Base-by-base conservation (phyloP, 2,329 filamentous ascomycete genomes). In the Aspergillus calidoustus region DNA sequence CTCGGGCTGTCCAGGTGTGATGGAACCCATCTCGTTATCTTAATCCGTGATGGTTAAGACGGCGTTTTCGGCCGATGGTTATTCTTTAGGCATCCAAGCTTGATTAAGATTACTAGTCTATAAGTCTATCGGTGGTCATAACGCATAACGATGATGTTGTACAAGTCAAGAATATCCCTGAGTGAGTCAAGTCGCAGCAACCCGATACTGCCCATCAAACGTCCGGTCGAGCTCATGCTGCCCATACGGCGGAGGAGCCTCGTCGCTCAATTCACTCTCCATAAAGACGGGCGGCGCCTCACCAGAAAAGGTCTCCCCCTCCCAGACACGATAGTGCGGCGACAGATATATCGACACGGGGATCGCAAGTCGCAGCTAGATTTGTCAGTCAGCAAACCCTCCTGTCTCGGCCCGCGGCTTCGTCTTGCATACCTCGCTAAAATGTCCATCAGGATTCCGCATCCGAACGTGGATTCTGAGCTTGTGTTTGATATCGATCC, bases 371-470 rank as follows among this genome's bases (percentile, higher is more conserved):
- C 54, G 44, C 15, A 57, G 19, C 54, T 54, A 31, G 30, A 28
- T 47, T 17, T 3, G 43, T 46, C 22, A 46, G 43, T 19, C 17
- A 54, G 51, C 19, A 22, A 17, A 47, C 7, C 19, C 46, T 3
- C 46, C 3, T 3, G 2, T 17, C 7, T 28, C 22, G 22, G 46
- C 13, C 34, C 34, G 34, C 34, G 34, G 34, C 1, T 3, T 5
- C 15, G 34, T 15, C 17, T 41, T 30, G 9, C 52, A 7, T 46
- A 54, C 52, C 25, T 57, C 54, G 46, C 54, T 57, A 15, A 22
- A 4, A 25, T 57, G 54, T 5, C 54, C 44, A 25, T 50, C 46
- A 28, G 54, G 54, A 31, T 57, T 57, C n/a, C 49, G 54, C 54
- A 57, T 57, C 44, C 54, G 54, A 23, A 46, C 54, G 15, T 49